A percentile compares a stretch with the other conserved stretches of the same genome.
Conservation (phyloP, 2,329 filamentous ascomycete genomes). For the Alternaria sp. region DNA sequence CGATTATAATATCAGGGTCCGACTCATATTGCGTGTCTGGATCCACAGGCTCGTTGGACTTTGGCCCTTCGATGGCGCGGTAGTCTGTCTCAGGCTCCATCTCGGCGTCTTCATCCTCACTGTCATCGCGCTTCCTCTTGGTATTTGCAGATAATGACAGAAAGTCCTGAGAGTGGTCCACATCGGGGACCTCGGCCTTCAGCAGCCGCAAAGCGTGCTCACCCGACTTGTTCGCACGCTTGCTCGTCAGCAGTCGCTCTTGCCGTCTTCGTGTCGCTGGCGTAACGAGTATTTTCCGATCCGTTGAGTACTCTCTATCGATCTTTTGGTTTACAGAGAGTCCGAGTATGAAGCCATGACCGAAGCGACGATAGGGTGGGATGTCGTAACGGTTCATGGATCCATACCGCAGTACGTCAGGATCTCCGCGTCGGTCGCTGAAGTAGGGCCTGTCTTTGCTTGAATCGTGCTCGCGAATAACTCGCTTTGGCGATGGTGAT, state of each 20-base stretch:
- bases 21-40: constrained; percentile 47
- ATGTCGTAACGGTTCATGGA: constrained; percentile 73
- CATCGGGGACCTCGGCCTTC: constrained; percentile 4
- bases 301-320: constrained; percentile 66
- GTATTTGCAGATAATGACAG: constrained; percentile 29
- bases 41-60: constrained; percentile 32
- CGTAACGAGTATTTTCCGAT: constrained; percentile 51
- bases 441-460: constrained; percentile 24
- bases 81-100: constrained; percentile 37
- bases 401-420: constrained; percentile 76
- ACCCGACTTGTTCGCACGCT: constrained; percentile 22
- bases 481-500: constrained; percentile 47
- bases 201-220: constrained; percentile 40
- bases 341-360: constrained; percentile 75
- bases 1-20: constrained; percentile 21
- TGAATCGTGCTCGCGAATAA: neutral
- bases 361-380: constrained; percentile 72
- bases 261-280: constrained; percentile 50
- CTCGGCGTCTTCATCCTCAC: constrained; percentile 19
- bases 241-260: constrained; percentile 53
- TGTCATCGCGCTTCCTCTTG: constrained; percentile 30
- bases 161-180: constrained; percentile 34
- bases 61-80: constrained; percentile 43
- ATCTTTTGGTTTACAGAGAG: constrained; percentile 66
- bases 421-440: constrained; percentile 76